Conservation (phyloP, 305 asterid species). For the Fraxinus ornus region DNA sequence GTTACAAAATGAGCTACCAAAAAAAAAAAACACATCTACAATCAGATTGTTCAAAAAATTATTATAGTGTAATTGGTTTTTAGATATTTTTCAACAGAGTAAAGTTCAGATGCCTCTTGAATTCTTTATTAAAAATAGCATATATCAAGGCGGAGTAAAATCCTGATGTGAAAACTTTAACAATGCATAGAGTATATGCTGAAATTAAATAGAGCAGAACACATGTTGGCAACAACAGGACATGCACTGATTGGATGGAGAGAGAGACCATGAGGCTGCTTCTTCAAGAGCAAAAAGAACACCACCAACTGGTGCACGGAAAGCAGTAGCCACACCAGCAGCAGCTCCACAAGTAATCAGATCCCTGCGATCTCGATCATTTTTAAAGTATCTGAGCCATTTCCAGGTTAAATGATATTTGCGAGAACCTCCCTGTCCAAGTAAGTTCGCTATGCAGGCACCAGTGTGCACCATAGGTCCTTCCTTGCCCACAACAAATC, state of each 20-base stretch:
- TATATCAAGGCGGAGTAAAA: background rate
- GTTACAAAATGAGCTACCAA: too few species aligned
- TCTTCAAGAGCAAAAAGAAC: constrained; percentile 98
- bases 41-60: constrained; percentile 4
- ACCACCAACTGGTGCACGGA: constrained; percentile 98
- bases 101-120: background rate
- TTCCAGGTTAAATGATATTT: constrained; percentile 89
- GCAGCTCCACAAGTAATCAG: constrained; percentile 97
- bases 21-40: background rate
- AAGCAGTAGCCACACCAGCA: constrained; percentile 99
- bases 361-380: constrained; percentile 88
- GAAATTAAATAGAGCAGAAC: background rate
- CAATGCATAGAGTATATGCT: background rate
- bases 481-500: constrained; percentile 96
- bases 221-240: background rate
- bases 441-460: constrained; percentile 91
- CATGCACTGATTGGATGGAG: constrained; percentile 3
- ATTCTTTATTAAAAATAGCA: background rate
- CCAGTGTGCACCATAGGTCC: constrained; percentile 99
- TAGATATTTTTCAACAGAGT: background rate
- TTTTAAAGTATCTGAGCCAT: constrained; percentile 86
- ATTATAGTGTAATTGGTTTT: background rate
- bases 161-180: background rate
- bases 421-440: constrained; percentile 97
- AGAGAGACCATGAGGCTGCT: constrained; percentile 85